phyloP scores from a whole-genome alignment of 352 stramenopile species.

The Albugo candida region DNA sequence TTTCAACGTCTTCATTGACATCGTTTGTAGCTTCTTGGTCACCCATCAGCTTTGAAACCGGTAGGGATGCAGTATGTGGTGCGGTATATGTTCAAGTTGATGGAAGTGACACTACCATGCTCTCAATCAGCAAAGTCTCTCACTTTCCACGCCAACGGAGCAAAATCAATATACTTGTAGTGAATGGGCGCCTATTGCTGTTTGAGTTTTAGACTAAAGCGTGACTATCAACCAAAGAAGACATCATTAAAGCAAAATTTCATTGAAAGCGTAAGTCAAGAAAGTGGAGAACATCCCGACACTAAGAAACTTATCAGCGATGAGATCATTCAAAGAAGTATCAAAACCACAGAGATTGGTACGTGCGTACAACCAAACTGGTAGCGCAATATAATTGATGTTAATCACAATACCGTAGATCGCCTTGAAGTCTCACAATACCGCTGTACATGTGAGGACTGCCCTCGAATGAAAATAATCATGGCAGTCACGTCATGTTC shows the following conservation, averaged over 20 bases:
- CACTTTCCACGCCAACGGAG: constrained; percentile 7
- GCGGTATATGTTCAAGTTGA: constrained; percentile 2
- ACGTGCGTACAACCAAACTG: background rate
- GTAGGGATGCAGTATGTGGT: constrained; percentile 2
- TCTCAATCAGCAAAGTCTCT: constrained; percentile 2
- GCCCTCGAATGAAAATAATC: constrained; percentile 17
- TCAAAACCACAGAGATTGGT: background rate
- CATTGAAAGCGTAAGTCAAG: background rate
- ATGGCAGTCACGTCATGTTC: no score
- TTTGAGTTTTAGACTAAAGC: background rate
- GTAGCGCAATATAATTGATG: background rate
- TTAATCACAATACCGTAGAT: background rate
- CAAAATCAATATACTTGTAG: background rate
- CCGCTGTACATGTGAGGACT: constrained; percentile 40
- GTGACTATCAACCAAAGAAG: no score
- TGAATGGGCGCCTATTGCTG: background rate
- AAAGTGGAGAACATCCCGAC: no score
- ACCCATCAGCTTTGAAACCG: constrained; percentile 10
- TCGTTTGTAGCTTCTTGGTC: constrained; percentile 35
- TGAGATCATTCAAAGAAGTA: background rate
- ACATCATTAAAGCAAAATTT: background rate
- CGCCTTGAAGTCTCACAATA: constrained; percentile 21
- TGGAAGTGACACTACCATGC: constrained; percentile 1
- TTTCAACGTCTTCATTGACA: constrained; percentile 62
- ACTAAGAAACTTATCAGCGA: no score